Conservation (phyloP, 352 stramenopile species). For the Globisporangium emineosum region DNA sequence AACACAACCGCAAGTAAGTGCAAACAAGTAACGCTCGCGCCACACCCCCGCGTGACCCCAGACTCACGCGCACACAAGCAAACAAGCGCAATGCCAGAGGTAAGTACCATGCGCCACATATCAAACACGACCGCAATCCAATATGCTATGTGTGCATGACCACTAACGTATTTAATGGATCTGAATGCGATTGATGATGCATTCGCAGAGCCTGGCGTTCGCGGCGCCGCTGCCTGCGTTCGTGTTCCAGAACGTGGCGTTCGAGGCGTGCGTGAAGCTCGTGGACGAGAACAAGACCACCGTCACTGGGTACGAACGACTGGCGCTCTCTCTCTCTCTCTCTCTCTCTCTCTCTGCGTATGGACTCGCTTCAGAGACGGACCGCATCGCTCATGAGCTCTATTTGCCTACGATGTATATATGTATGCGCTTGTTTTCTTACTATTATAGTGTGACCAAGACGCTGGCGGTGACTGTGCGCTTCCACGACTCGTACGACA, state of each 20-base stretch:
- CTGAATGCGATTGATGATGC: not conserved
- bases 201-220: constrained; percentile 70
- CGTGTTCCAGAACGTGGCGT: constrained; percentile 61
- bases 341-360: not conserved
- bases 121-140: not conserved
- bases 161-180: not conserved
- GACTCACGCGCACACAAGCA: not conserved
- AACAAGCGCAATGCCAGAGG: constrained; percentile 32
- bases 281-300: constrained; percentile 58
- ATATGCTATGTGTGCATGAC: not conserved
- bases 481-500: constrained; percentile 76
- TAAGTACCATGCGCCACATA: constrained; percentile 13
- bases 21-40: not conserved
- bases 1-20: not conserved
- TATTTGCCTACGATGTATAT: not conserved
- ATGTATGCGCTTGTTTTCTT: no score
- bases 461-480: constrained; percentile 54
- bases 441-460: constrained; percentile 27
- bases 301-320: constrained; percentile 40
- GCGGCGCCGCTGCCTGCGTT: constrained; percentile 47
- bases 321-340: not conserved
- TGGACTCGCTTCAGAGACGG: not conserved
- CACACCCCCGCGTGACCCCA: not conserved
- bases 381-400: not conserved
- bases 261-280: constrained; percentile 56